phyloP scores from a whole-genome alignment of 495 filamentous ascomycete genomes.

The Pyrenopolyporus hunteri region DNA sequence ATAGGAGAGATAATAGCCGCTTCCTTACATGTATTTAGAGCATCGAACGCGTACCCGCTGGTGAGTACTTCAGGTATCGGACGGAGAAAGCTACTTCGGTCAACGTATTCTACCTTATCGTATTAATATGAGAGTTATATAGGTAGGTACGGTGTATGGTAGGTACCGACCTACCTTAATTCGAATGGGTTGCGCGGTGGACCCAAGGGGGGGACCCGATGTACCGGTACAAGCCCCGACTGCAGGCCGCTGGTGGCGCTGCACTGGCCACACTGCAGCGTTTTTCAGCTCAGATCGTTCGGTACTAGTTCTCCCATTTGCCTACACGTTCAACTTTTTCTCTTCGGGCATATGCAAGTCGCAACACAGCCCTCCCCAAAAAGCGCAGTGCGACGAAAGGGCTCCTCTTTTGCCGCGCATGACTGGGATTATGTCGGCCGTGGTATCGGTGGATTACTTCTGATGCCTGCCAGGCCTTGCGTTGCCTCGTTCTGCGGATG shows the following conservation, averaged over 20 bases:
- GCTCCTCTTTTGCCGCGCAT: constrained; percentile 42
- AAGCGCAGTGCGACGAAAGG: constrained; percentile 12
- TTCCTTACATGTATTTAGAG: no score
- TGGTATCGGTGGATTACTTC: constrained; percentile 36
- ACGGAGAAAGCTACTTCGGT: not conserved
- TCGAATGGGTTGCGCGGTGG: not conserved
- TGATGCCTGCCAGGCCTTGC: constrained; percentile 27
- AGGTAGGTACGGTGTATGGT: no score
- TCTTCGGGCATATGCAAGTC: constrained; percentile 52
- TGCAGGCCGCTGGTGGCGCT: constrained; percentile 52
- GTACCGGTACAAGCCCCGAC: constrained; percentile 25
- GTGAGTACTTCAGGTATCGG: not conserved
- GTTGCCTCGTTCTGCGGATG: constrained; percentile 34
- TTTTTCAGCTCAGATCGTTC: constrained; percentile 55
- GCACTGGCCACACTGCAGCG: constrained; percentile 50
- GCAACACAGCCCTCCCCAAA: constrained; percentile 50
- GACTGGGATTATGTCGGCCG: constrained; percentile 39
- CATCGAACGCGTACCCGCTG: no score
- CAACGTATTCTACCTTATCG: no score
- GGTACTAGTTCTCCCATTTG: constrained; percentile 45
- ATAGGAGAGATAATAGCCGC: not conserved
- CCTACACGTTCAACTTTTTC: no score
- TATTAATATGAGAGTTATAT: no score
- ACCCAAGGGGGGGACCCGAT: not conserved
- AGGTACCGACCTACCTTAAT: no score